Evolutionary conservation across 2,329 filamentous ascomycete genomes (phyloP).

Genomic region (Arthrinium phaeospermum): DNA sequence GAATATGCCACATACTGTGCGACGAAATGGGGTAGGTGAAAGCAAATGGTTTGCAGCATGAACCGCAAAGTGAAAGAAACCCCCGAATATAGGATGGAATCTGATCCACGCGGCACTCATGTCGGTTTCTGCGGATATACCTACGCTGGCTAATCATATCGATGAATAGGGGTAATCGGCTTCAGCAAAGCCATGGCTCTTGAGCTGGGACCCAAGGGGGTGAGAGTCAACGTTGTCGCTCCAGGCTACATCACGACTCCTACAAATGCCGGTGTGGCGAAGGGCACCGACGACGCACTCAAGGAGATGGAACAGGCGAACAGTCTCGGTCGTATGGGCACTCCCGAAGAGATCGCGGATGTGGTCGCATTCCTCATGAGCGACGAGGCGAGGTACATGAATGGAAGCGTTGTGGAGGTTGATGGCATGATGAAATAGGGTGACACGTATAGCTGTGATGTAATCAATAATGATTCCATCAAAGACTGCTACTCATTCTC

Average conservation of each 20-base stretch:
- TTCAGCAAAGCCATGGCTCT: constrained; percentile 49
- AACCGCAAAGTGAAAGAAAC: not conserved
- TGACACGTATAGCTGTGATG: not conserved
- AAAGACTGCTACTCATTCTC: not conserved
- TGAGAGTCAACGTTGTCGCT: constrained; percentile 43
- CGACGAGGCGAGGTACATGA: constrained; percentile 57
- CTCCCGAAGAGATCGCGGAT: constrained; percentile 35
- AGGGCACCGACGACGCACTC: constrained; percentile 47
- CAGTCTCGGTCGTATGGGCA: constrained; percentile 35
- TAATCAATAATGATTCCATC: too few species aligned
- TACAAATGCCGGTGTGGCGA: constrained; percentile 49
- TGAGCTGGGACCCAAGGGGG: constrained; percentile 44
- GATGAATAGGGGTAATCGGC: constrained; percentile 37
- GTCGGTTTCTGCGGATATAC: not conserved
- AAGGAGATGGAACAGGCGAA: constrained; percentile 33
- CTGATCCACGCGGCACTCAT: not conserved
- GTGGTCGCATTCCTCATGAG: constrained; percentile 56
- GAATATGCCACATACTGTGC: constrained; percentile 42
- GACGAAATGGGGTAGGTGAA: constrained; percentile 43
- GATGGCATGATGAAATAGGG: constrained; percentile 44
- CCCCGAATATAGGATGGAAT: not conserved
- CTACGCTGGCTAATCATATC: not conserved
- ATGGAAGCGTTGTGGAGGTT: constrained; percentile 56
- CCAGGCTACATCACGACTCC: constrained; percentile 37
- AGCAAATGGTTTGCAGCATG: not conserved